Conservation (phyloP, 2,329 filamentous ascomycete genomes). For the Aspergillus transmontanensis region DNA sequence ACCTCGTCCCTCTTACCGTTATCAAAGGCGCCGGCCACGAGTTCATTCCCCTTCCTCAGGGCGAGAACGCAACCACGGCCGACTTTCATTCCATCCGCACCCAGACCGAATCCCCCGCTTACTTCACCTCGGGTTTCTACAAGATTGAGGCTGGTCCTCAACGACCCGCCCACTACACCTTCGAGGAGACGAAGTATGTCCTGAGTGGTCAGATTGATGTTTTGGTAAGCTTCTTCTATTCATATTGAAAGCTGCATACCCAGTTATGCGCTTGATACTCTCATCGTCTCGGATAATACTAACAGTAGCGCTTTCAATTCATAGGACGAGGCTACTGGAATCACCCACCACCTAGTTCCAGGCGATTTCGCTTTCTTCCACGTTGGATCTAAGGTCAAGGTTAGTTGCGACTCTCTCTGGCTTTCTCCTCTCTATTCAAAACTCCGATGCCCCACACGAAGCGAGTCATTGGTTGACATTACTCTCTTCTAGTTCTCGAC, state of each 20-base stretch:
- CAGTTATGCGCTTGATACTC: background rate
- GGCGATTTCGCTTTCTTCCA: constrained; percentile 18
- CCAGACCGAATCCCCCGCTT: constrained; percentile 25
- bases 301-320: background rate
- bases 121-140: constrained; percentile 27
- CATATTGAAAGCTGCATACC: background rate
- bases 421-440: background rate
- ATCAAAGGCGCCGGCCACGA: constrained; percentile 30
- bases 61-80: constrained; percentile 27
- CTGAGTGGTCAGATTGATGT: constrained; percentile 29
- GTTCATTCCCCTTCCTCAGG: constrained; percentile 25
- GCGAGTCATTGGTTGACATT: background rate
- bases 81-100: constrained; percentile 29
- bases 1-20: constrained; percentile 25
- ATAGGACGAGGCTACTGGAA: constrained; percentile 15
- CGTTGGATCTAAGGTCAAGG: background rate
- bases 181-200: constrained; percentile 30
- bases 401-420: background rate
- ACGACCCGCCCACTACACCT: constrained; percentile 25
- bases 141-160: constrained; percentile 28
- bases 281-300: background rate
- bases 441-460: too few relatives aligned
- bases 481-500: background rate
- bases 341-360: constrained; percentile 15
- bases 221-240: constrained; percentile 16